Percentiles rank a stretch among this genome's conserved stretches.
Conservation (phyloP, 257 asterid genomes). For the Solanum ossicruentum region DNA sequence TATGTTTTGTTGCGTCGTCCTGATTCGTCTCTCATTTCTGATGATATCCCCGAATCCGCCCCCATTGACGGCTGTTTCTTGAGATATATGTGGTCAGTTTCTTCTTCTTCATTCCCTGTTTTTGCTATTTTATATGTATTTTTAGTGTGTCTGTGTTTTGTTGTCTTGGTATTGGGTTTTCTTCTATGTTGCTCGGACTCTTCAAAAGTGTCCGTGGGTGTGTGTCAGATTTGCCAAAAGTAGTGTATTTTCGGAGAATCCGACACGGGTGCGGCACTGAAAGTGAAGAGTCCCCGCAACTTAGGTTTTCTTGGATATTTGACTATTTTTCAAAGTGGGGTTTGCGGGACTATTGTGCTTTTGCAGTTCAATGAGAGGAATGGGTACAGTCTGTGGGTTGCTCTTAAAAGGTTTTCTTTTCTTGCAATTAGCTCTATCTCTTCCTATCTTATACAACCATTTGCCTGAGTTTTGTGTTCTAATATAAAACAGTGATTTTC, state of each 20-base stretch:
- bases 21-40: constrained; percentile 25
- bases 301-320: constrained; percentile 7
- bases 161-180: too few species aligned
- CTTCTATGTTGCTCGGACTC: too few species aligned
- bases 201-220: too few species aligned
- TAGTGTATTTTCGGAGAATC: too few species aligned
- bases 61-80: constrained; percentile 65
- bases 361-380: background rate
- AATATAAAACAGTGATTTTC: too few species aligned
- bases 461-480: background rate
- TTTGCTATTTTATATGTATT: background rate
- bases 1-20: constrained; percentile 60
- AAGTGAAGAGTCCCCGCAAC: too few species aligned
- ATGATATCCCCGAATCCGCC: constrained; percentile 60
- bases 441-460: background rate
- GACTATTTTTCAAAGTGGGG: background rate
- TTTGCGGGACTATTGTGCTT: background rate
- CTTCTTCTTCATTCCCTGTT: background rate
- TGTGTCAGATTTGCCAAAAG: too few species aligned
- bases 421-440: background rate
- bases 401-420: background rate
- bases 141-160: constrained; percentile 33
- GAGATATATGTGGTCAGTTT: constrained; percentile 71
- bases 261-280: too few species aligned
- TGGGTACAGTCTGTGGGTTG: background rate